Conservation (phyloP, 306 rosid species). For the Prunus dulcis region DNA sequence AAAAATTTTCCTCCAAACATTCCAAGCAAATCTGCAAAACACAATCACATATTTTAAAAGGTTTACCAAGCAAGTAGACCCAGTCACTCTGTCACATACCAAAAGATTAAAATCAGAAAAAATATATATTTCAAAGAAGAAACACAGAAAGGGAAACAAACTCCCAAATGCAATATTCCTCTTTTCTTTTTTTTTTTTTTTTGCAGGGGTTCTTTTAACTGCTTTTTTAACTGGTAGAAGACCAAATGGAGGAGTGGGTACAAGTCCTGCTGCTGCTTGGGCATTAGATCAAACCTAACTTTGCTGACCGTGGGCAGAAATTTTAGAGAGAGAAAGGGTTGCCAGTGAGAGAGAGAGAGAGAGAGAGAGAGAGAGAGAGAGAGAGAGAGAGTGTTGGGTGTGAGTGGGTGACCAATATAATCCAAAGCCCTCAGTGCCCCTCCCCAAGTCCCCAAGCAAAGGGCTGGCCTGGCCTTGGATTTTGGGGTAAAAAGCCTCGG, state of each 20-base stretch:
- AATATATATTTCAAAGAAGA: not conserved
- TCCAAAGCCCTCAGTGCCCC: slow-evolving; percentile 18
- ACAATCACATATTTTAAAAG: slow-evolving; percentile 2
- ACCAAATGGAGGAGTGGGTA: slow-evolving; percentile 6
- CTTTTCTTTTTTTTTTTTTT: slow-evolving; percentile 7
- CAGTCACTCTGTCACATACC: too few relatives aligned
- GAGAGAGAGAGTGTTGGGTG: slow-evolving; percentile 17
- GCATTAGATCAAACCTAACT: slow-evolving; percentile 35
- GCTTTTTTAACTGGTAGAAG: not conserved
- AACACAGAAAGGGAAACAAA: slow-evolving; percentile 15
- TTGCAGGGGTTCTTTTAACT: not conserved
- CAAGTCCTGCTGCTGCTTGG: not conserved
- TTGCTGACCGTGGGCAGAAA: slow-evolving; percentile 43
- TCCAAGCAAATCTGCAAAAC: slow-evolving; percentile 24
- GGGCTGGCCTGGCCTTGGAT: slow-evolving; percentile 56
- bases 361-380: not conserved
- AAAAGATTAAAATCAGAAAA: not conserved
- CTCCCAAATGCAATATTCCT: slow-evolving; percentile 6
- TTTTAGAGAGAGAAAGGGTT: slow-evolving; percentile 22
- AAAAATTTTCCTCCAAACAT: slow-evolving; percentile 23
- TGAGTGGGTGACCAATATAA: slow-evolving; percentile 52
- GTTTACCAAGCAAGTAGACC: not conserved
- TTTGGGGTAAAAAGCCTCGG: slow-evolving; percentile 61
- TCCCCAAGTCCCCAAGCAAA: slow-evolving; percentile 53
- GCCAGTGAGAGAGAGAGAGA: slow-evolving; percentile 8